Conservation (phyloP, 2,329 filamentous ascomycete genomes). For the Calonectria pseudoreteaudii region DNA sequence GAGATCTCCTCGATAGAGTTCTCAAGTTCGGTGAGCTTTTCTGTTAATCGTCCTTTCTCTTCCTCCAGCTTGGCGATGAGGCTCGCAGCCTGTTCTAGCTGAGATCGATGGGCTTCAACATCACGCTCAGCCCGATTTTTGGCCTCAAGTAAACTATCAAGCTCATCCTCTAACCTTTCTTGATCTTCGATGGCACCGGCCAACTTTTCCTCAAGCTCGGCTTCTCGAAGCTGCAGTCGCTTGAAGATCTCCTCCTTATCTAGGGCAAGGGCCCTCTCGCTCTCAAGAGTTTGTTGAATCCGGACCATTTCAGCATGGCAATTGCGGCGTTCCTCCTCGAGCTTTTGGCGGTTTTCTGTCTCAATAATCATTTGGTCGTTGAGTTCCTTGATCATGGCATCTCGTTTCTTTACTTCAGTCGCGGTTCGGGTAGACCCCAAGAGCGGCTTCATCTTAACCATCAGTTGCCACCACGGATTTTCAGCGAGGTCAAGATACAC, state of each 20-base stretch:
- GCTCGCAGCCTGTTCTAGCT: constrained; percentile 90
- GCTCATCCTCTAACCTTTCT: constrained; percentile 91
- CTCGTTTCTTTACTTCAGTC: constrained; percentile 92
- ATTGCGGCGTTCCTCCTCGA: constrained; percentile 92
- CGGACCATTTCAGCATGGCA: constrained; percentile 88
- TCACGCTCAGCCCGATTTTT: constrained; percentile 92
- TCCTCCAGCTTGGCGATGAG: constrained; percentile 88
- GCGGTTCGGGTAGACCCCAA: constrained; percentile 92
- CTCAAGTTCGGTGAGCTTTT: constrained; percentile 77
- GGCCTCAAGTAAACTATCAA: constrained; percentile 87
- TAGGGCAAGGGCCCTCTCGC: constrained; percentile 91
- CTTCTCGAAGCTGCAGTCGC: constrained; percentile 90
- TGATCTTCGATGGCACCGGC: constrained; percentile 93
- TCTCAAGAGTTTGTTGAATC: constrained; percentile 94
- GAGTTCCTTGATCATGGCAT: constrained; percentile 91
- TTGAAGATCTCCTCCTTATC: constrained; percentile 99
- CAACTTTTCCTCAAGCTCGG: constrained; percentile 92
- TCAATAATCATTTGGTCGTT: constrained; percentile 87
- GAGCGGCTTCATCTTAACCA: constrained; percentile 94
- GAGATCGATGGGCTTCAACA: constrained; percentile 79
- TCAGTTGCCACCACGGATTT: constrained; percentile 97
- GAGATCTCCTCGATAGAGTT: constrained; percentile 77
- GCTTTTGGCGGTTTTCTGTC: constrained; percentile 76
- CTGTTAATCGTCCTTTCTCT: constrained; percentile 82
- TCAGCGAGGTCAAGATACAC: constrained; percentile 90